Evolutionary conservation across 2,329 filamentous ascomycete genomes (phyloP), one percentile per base, ranked within the genome.

Genomic region (Lachnellula subtilissima): DNA sequence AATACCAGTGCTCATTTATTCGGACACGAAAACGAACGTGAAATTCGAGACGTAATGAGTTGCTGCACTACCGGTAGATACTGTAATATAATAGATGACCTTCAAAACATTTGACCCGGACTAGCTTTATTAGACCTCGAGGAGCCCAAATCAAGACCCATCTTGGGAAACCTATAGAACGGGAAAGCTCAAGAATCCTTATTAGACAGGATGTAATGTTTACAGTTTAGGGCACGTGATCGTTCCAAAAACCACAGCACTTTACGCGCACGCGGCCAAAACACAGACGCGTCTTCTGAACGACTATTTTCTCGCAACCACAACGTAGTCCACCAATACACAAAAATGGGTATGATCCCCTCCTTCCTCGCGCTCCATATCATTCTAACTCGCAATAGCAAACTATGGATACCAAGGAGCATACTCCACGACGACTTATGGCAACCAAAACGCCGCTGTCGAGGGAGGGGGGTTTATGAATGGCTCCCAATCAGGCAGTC

Each of bases 401-500:
- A 64, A 65, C 37, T 70, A 68, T 56, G 67, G 66, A 53, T 68
- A 69, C 28, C 56, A 58, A 47, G 61, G 60, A 23, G 35, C 17
- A 11, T 66, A 68, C 48, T 63, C 63, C n/a, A 68, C 63, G 11
- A 68, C 68, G 14, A 56, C 53, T 22, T 71, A 70, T 50, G 80
- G 80, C 63, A 78, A 74, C 57, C 75, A 79, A 64, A 81, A 80
- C 61, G 82, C 77, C 68, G 81, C 82, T 56, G 81, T 83, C 64
- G 81, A 57, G 23, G 55, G 78, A 47, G 84, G 84, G 62, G 84
- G 84, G 53, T 87, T 85, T 73, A 74, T 85, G 61, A 78, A 78
- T 55, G 82, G 79, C 58, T 84, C 83, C 5, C 84, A 86, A 69
- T 73, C 76, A 62, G 82, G 81, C 61, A 84, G 81, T 67, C 83